These are phyloP conservation scores for Acidomyces sp. DNA, from an alignment of 495 filamentous ascomycete species.

Conservation along the genomic window DNA sequence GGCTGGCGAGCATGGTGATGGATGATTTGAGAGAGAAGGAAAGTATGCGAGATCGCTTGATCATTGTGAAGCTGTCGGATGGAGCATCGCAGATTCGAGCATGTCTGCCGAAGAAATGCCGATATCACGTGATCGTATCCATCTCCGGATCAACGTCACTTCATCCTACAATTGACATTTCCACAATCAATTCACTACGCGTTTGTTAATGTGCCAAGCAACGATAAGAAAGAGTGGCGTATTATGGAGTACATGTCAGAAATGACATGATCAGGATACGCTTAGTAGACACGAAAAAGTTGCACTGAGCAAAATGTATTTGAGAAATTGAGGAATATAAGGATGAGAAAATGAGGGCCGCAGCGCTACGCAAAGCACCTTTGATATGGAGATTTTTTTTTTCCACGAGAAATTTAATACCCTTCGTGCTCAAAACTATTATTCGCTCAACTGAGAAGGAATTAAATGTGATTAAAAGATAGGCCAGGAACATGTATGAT, in stretches of 20 bases:
- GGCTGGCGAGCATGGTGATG: conserved; percentile 48
- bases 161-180: background rate
- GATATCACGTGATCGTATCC: background rate
- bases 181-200: background rate
- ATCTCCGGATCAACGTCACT: background rate
- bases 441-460: too few species aligned
- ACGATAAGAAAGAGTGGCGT: background rate
- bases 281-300: too few species aligned
- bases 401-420: background rate
- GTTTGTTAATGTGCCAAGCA: background rate
- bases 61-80: background rate
- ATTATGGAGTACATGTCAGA: background rate
- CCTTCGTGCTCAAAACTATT: too few species aligned
- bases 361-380: too few species aligned
- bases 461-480: too few species aligned
- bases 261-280: background rate
- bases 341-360: too few species aligned
- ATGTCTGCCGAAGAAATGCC: background rate
- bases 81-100: background rate
- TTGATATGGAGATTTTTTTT: background rate
- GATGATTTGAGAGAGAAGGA: conserved; percentile 6
- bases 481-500: too few species aligned
- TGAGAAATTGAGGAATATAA: too few species aligned
- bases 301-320: too few species aligned
- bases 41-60: background rate